A percentile compares a stretch with the other conserved stretches of the same genome.
phyloP scores from a whole-genome alignment of 2,329 filamentous ascomycete species.

The Conoideocrella luteorostrata region DNA sequence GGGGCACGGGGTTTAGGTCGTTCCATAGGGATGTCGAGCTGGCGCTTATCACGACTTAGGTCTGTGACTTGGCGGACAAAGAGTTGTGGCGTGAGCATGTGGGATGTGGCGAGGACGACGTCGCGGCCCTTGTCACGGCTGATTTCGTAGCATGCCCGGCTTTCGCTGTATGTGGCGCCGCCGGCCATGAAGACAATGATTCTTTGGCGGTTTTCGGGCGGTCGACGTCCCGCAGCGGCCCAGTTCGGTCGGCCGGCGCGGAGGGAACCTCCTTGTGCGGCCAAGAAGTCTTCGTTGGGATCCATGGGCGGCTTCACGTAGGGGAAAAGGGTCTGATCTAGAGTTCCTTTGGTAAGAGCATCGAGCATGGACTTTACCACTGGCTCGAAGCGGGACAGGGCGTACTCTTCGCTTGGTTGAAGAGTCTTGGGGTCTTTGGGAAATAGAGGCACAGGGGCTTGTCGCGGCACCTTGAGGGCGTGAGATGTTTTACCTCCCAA shows the following conservation, averaged over 20 bases:
- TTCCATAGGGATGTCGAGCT: constrained; percentile 75
- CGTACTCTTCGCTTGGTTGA: constrained; percentile 65
- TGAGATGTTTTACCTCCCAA: constrained; percentile 69
- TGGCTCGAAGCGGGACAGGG: constrained; percentile 81
- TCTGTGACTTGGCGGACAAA: constrained; percentile 81
- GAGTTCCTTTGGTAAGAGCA: constrained; percentile 56
- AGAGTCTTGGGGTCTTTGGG: constrained; percentile 53
- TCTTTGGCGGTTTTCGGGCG: constrained; percentile 76
- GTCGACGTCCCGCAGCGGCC: constrained; percentile 72
- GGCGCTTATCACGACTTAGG: constrained; percentile 66
- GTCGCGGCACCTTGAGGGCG: constrained; percentile 68
- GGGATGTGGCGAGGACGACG: constrained; percentile 80
- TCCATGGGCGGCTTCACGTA: constrained; percentile 66
- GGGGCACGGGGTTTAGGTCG: constrained; percentile 76
- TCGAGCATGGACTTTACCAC: constrained; percentile 79
- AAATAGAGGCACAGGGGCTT: constrained; percentile 62
- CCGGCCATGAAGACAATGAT: constrained; percentile 93
- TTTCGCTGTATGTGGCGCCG: constrained; percentile 88
- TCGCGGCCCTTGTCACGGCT: constrained; percentile 68
- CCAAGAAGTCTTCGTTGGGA: constrained; percentile 50
- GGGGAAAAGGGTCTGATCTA: constrained; percentile 63
- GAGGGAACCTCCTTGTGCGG: constrained; percentile 63
- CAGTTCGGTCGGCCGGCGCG: constrained; percentile 91
- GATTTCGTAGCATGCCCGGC: constrained; percentile 82
- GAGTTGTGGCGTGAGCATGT: constrained; percentile 82